phyloP scores from a whole-genome alignment of 2,329 filamentous ascomycete species.

The Pseudopyricularia javanii region DNA sequence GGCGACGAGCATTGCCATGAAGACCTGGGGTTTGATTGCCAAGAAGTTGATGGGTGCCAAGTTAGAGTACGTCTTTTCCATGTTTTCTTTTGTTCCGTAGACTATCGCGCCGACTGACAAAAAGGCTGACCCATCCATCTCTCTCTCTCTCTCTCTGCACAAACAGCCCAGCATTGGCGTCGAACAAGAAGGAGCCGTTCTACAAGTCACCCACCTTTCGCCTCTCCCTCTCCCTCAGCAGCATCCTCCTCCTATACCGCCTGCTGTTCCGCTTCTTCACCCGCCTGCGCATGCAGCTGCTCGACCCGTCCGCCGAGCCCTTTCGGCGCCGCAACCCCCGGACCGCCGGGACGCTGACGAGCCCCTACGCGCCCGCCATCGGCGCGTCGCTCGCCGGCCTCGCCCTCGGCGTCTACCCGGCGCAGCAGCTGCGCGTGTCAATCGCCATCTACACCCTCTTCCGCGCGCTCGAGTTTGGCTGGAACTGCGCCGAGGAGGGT shows the following conservation, averaged over 20 bases:
- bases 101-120: too few relatives aligned
- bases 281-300: conserved; percentile 64
- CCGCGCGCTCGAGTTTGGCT: conserved; percentile 72
- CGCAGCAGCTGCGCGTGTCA: conserved; percentile 56
- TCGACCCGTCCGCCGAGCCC: conserved; percentile 65
- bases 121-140: too few relatives aligned
- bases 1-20: conserved; percentile 49
- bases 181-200: conserved; percentile 37
- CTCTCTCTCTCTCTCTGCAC: too few relatives aligned
- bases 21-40: conserved; percentile 43
- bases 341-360: conserved; percentile 64
- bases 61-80: conserved; percentile 25
- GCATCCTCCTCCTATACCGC: conserved; percentile 73
- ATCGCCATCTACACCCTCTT: conserved; percentile 74
- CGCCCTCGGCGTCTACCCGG: conserved; percentile 63
- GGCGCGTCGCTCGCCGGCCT: conserved; percentile 81
- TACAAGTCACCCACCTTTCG: conserved; percentile 60
- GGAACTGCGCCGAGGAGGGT: conserved; percentile 69
- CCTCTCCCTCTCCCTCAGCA: conserved; percentile 70
- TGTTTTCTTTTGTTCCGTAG: background rate
- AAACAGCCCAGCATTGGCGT: conserved; percentile 9
- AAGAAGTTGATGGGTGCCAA: conserved; percentile 31
- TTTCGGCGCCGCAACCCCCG: conserved; percentile 77
- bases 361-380: conserved; percentile 73
- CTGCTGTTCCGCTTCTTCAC: conserved; percentile 83